phyloP scores from a whole-genome alignment of 2,329 filamentous ascomycete genomes.

The Aspergillus pseudoglaucus region DNA sequence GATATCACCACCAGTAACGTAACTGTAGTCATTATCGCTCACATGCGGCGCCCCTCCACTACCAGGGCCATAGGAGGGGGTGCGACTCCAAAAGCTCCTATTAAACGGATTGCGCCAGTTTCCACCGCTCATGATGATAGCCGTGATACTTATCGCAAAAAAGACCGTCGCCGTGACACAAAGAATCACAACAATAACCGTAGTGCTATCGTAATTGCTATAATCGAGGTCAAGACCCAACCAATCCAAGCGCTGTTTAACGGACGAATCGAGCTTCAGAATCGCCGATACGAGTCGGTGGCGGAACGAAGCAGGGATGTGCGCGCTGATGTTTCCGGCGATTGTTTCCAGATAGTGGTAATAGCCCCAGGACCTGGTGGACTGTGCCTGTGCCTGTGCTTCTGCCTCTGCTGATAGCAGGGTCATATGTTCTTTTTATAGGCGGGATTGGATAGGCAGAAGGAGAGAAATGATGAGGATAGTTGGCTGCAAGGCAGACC shows the following conservation, averaged over 20 bases:
- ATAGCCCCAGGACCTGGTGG: conserved; percentile 28
- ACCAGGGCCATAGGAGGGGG: background rate
- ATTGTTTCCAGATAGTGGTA: conserved; percentile 5
- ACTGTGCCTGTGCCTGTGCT: conserved; percentile 22
- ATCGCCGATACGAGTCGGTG: too few relatives aligned
- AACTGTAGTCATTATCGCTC: conserved; percentile 33
- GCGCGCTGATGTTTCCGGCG: background rate
- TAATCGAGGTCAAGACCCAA: too few relatives aligned
- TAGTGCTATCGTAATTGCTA: too few relatives aligned
- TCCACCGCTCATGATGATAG: conserved; percentile 19
- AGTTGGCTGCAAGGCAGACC: conserved; percentile 7
- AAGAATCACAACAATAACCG: too few relatives aligned
- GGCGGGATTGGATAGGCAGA: background rate
- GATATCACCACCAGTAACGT: conserved; percentile 32
- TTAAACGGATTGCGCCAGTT: conserved; percentile 26
- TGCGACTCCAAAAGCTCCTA: conserved; percentile 25
- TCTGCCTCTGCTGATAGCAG: conserved; percentile 25
- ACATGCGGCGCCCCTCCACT: conserved; percentile 24
- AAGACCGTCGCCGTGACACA: conserved; percentile 7
- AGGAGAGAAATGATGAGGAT: conserved; percentile 11
- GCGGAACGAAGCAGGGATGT: conserved; percentile 23
- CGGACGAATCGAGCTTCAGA: too few relatives aligned
- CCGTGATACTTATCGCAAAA: conserved; percentile 22
- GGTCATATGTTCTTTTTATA: conserved; percentile 26
- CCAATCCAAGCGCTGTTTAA: too few relatives aligned